These are phyloP conservation scores for Proliferodiscus dingleyae DNA, from an alignment of 2,329 filamentous ascomycete genomes.

Conservation along the genomic window DNA sequence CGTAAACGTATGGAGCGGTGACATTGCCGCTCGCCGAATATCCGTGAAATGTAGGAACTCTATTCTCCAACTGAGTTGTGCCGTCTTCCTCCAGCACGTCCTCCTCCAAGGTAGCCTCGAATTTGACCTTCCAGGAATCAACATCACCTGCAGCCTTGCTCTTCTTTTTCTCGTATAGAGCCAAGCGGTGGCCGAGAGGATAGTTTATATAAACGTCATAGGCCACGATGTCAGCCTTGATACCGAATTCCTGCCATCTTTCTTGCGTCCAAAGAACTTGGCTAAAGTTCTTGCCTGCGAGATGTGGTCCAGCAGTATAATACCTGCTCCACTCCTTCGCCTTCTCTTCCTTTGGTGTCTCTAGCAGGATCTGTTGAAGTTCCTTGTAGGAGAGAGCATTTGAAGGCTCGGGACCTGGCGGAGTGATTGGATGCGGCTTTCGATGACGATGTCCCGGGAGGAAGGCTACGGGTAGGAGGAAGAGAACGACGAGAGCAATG, in stretches of 20 bases:
- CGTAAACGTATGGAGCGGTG: constrained; percentile 79
- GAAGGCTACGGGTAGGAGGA: constrained; percentile 45
- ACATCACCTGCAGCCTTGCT: constrained; percentile 35
- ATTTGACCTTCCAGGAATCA: constrained; percentile 60
- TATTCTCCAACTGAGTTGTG: constrained; percentile 65
- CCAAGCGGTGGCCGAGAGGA: constrained; percentile 64
- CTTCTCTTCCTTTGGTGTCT: constrained; percentile 52
- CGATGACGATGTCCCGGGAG: constrained; percentile 31
- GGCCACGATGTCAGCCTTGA: constrained; percentile 57
- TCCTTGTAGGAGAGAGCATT: constrained; percentile 41
- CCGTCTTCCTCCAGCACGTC: constrained; percentile 79
- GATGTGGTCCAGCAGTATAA: constrained; percentile 70
- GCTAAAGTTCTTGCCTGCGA: constrained; percentile 73
- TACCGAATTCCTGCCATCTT: constrained; percentile 67
- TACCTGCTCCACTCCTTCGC: constrained; percentile 71
- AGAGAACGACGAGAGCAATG: constrained; percentile 34
- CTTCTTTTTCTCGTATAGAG: constrained; percentile 51
- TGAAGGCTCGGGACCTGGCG: constrained; percentile 5
- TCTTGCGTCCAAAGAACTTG: constrained; percentile 69
- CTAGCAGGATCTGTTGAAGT: constrained; percentile 51
- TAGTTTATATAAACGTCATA: constrained; percentile 80
- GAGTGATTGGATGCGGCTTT: constrained; percentile 29
- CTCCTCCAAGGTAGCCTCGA: constrained; percentile 76
- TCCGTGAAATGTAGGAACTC: constrained; percentile 88
- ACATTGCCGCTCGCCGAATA: constrained; percentile 92